Conservation (phyloP, 306 rosid genomes). For the Arachis stenosperma region DNA sequence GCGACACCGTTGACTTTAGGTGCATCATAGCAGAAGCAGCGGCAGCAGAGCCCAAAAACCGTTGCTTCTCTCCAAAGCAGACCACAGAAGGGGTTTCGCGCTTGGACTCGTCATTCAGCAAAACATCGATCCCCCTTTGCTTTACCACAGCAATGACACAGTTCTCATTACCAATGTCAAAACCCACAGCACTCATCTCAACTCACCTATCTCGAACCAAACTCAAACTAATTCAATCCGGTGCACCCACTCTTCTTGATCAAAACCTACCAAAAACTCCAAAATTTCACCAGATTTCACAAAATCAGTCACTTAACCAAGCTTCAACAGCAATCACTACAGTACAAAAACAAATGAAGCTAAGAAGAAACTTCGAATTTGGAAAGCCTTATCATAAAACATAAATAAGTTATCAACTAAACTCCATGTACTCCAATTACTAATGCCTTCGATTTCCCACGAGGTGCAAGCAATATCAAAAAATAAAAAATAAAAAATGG, state of each 20-base stretch:
- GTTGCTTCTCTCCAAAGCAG: slow-evolving; percentile 88
- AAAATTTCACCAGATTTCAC: slow-evolving; percentile 24
- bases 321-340: slow-evolving; percentile 39
- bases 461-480: slow-evolving; percentile 2
- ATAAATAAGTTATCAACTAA: not conserved
- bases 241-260: slow-evolving; percentile 33
- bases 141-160: slow-evolving; percentile 89
- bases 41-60: slow-evolving; percentile 96
- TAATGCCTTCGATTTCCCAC: slow-evolving; percentile 9
- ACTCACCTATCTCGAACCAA: slow-evolving; percentile 26
- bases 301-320: slow-evolving; percentile 36
- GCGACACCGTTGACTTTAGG: slow-evolving; percentile 80
- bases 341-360: not conserved
- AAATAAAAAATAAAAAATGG: not conserved
- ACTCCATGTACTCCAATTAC: slow-evolving; percentile 8
- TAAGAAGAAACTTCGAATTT: not conserved
- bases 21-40: slow-evolving; percentile 90
- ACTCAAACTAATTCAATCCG: slow-evolving; percentile 29
- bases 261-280: slow-evolving; percentile 25
- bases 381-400: not conserved
- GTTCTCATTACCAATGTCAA: slow-evolving; percentile 96
- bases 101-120: slow-evolving; percentile 85
- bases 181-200: slow-evolving; percentile 88
- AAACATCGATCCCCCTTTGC: slow-evolving; percentile 91
- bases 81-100: slow-evolving; percentile 92